Evolutionary conservation across 768 basidiomycete genomes (phyloP).

Genomic region (Lactifluus rugatus): DNA sequence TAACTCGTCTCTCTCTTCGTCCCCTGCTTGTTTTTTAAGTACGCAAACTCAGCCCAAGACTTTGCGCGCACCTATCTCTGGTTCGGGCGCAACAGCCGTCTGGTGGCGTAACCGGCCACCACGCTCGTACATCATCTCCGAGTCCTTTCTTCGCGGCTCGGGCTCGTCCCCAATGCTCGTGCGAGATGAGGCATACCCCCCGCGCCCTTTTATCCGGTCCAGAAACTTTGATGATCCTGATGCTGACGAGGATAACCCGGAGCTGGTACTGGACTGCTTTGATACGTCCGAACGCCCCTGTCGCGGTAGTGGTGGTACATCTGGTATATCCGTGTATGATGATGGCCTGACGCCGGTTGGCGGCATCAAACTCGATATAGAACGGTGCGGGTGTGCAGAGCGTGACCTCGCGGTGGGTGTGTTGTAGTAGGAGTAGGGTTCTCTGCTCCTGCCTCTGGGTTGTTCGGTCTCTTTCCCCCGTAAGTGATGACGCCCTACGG

Average conservation of each 20-base stretch:
- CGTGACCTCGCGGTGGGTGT: conserved; percentile 3
- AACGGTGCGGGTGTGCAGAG: conserved; percentile 21
- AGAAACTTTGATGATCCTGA: conserved; percentile 28
- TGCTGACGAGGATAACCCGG: conserved; percentile 25
- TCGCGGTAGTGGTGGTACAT: conserved; percentile 16
- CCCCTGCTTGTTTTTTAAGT: conserved; percentile 1
- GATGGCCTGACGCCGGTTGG: conserved; percentile 1
- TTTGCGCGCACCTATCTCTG: neutral
- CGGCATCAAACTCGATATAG: conserved; percentile 14
- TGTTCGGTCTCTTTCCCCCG: neutral
- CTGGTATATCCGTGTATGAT: neutral
- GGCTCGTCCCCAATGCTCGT: conserved; percentile 38
- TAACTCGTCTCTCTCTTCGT: conserved; percentile 10
- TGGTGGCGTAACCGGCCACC: conserved; percentile 2
- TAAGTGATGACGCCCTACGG: conserved; percentile 22
- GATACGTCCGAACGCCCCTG: conserved; percentile 6
- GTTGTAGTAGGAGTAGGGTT: conserved; percentile 11
- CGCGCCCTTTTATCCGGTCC: conserved; percentile 26
- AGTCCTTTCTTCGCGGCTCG: conserved; percentile 13
- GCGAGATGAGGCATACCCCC: conserved; percentile 32
- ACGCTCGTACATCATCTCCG: neutral
- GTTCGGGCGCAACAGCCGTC: neutral
- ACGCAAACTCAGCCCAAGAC: neutral
- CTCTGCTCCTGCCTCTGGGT: conserved; percentile 8
- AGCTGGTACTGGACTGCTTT: conserved; percentile 20